Evolutionary conservation across 2,329 filamentous ascomycete genomes (phyloP).

Genomic region (Waltergamsia citrina): DNA sequence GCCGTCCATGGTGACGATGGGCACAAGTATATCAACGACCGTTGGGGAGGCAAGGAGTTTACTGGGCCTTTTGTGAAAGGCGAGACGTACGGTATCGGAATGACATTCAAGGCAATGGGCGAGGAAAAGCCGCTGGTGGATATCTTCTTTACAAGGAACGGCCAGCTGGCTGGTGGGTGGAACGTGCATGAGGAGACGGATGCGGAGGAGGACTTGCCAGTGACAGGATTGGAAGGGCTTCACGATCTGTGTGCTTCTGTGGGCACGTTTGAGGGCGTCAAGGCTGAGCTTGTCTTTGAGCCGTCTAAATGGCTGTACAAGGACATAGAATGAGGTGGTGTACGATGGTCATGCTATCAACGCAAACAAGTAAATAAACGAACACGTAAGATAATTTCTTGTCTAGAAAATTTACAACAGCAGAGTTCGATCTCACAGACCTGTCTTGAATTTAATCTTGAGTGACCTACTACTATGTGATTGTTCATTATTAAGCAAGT

Average conservation of each 20-base stretch:
- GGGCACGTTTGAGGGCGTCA: conserved; percentile 59
- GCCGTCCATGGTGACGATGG: conserved; percentile 78
- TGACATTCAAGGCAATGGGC: conserved; percentile 42
- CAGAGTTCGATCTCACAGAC: too few relatives aligned
- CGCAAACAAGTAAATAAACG: neutral
- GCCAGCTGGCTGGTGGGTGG: conserved; percentile 52
- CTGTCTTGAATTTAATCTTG: too few relatives aligned
- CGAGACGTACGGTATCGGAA: conserved; percentile 63
- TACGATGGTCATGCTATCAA: neutral
- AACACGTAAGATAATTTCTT: neutral
- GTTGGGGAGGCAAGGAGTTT: conserved; percentile 63
- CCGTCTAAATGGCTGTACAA: conserved; percentile 48
- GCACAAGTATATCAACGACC: conserved; percentile 65
- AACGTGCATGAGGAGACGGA: conserved; percentile 69
- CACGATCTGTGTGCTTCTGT: conserved; percentile 64
- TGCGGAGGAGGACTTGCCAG: conserved; percentile 47
- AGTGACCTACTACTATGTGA: too few relatives aligned
- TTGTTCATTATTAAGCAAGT: too few relatives aligned
- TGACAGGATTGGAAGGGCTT: conserved; percentile 59
- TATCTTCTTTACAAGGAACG: conserved; percentile 62
- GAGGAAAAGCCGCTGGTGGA: conserved; percentile 18
- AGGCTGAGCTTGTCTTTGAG: conserved; percentile 58
- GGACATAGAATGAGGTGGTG: conserved; percentile 3
- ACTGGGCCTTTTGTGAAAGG: conserved; percentile 52
- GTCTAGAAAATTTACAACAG: too few relatives aligned